These are phyloP conservation scores for thale cress (Arabidopsis thaliana) DNA, from an alignment of 345 rosid genomes.

Conservation along the genomic window TAIR10.1 NC_003074.8:8506501-8507000, in stretches of 20 bases:
- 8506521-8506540: slow-evolving; percentile 62
- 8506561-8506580: slow-evolving; percentile 88
- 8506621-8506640: neutral
- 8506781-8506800: neutral
- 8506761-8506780: neutral
- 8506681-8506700: neutral
- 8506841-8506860: slow-evolving; percentile 20
- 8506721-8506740: slow-evolving; percentile 1
- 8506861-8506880: neutral
- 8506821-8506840: neutral
- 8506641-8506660: neutral
- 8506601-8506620: slow-evolving; percentile 8
- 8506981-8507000: slow-evolving; percentile 63
- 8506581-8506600: slow-evolving; percentile 32
- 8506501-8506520: slow-evolving; percentile 72
- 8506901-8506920: slow-evolving; percentile 53
- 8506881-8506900: neutral
- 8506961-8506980: slow-evolving; percentile 68
- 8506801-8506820: neutral
- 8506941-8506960: slow-evolving; percentile 96
- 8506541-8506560: slow-evolving; percentile 82
- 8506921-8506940: slow-evolving; percentile 71
- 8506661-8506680: neutral
- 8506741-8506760: slow-evolving; percentile 1
- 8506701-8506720: neutral